Base-by-base conservation (phyloP, 2,329 filamentous ascomycete genomes). In the Myriosclerotinia duriaeana region DNA sequence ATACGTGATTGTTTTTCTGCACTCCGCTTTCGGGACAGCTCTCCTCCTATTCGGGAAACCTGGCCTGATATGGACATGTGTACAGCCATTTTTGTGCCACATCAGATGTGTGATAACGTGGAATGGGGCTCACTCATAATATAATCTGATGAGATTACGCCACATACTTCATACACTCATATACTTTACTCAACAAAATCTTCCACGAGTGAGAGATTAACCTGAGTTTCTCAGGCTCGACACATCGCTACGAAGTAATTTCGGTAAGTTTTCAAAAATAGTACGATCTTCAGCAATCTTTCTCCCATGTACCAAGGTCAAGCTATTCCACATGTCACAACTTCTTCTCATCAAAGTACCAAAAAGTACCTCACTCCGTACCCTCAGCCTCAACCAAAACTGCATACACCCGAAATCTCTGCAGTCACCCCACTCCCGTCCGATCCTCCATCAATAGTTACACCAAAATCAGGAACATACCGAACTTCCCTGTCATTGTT, bases 391-490 rank as follows among this genome's bases (percentile, higher is more conserved):
- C 30, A 54, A 54, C 40, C 17, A 53, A 40, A 64, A 26, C 62
- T 64, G 62, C 55, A 65, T 17, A 26, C 40, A 61, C 46, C 56
- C 64, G 36, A 60, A 11, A 40, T 53, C 46, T 30, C 46, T 60
- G 46, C 64, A 59, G 36, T 17, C 36, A 52, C 26, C 56, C 64
- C 38, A 20, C 50, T 50, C 38, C 64, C 60, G 60, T 64, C 60
- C 50, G 60, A 64, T 64, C 58, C 44, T 60, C 56, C 20, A 36
- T 38, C 62, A 44, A 38, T 64, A 12, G 30, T 26, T 22, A 55
- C 62, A 56, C 53, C n/a, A 53, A 22, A 20, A 38, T 58, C 44
- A 58, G 63, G 63, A 65, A 60, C 54, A 40, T 65, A n/a, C 64
- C 64, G 64, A 65, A 53, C 44, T 60, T 34, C 64, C 64, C 46